Conservation (phyloP, 192 early-diverging fungal genomes). For the Chytriomyces sp. region DNA sequence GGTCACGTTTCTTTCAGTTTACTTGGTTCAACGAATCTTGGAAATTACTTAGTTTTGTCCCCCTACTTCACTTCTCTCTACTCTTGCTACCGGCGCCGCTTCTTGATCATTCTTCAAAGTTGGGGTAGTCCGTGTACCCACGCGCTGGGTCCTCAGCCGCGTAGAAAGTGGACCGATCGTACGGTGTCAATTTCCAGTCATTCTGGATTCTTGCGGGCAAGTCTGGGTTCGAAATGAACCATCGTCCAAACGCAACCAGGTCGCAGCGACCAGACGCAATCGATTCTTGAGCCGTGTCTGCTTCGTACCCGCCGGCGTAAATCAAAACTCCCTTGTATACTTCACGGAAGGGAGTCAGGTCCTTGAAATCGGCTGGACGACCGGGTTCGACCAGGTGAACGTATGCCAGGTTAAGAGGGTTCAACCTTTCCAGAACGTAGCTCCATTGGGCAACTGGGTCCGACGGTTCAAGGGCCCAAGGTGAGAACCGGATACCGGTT, state of each 20-base stretch:
- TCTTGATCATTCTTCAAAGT: constrained; percentile 16
- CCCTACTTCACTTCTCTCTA: too few species aligned
- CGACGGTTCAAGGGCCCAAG: constrained; percentile 29
- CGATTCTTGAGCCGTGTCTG: constrained; percentile 19
- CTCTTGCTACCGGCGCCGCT: too few species aligned
- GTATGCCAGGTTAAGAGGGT: constrained; percentile 33
- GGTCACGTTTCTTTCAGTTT: too few species aligned
- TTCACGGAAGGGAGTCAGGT: constrained; percentile 18
- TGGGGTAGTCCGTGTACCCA: constrained; percentile 36
- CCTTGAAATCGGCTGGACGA: not conserved
- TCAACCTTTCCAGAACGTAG: constrained; percentile 21
- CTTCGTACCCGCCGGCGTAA: constrained; percentile 22
- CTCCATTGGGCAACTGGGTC: constrained; percentile 18
- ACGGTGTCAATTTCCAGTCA: constrained; percentile 36
- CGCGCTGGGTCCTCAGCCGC: constrained; percentile 5
- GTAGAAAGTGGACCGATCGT: constrained; percentile 43
- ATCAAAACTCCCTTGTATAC: constrained; percentile 34
- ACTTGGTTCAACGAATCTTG: too few species aligned
- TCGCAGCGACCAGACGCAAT: constrained; percentile 33
- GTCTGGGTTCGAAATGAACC: constrained; percentile 52
- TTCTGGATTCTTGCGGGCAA: constrained; percentile 39
- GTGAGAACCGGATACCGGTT: constrained; percentile 44
- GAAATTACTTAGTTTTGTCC: too few species aligned
- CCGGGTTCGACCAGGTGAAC: constrained; percentile 37
- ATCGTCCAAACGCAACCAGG: constrained; percentile 43